Evolutionary conservation across 192 early-diverging fungal species (phyloP), one percentile per base, ranked within the genome.

Genomic region (Glomus cerebriforme): DNA sequence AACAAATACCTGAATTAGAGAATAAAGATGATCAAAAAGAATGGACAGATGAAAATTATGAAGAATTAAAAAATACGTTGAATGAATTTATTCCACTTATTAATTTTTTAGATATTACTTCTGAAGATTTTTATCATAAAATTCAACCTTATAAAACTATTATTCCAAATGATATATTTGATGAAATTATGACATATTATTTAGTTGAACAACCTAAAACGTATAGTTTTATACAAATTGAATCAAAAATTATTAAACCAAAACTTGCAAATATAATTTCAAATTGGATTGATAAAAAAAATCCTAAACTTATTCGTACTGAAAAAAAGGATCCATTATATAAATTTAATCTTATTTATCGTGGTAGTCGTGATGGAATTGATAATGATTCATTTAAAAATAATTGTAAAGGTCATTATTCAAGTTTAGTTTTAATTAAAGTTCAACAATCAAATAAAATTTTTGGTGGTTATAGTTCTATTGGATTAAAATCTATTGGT

Each of bases 71-170:
- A 27, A 39, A 75, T 19, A 63, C 34, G 5, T n/a, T 75, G 22
- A 6, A 63, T 12, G 15, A n/a, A n/a, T 75, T 32, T 19, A 75
- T 75, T 26, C 37, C 58, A 5, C 26, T 32, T n/a, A 22, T 75
- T 29, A 8, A 59, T 39, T 75, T 72, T 34, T 39, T 49, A 5
- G 70, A 72, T 17, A 72, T 72, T n/a, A 63, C 74, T 19, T 27
- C 59, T 24, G 13, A 17, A 1, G 59, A 75, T 32, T 75, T 75
- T 37, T 63, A 35, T 37, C 13, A 75, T 26, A 17, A 75, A 17
- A 24, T 70, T 47, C 9, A 10, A 7, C 68, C 68, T 37, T 70
- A 70, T 27, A 70, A 70, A 47, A 22, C 22, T 37, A 22, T 43
- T 39, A 4, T 70, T 37, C 68, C 68, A 26, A 6, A 3, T 10